Evolutionary conservation across 1,284 basidiomycete genomes (phyloP).

Genomic region (Ganoderma multipileum): DNA sequence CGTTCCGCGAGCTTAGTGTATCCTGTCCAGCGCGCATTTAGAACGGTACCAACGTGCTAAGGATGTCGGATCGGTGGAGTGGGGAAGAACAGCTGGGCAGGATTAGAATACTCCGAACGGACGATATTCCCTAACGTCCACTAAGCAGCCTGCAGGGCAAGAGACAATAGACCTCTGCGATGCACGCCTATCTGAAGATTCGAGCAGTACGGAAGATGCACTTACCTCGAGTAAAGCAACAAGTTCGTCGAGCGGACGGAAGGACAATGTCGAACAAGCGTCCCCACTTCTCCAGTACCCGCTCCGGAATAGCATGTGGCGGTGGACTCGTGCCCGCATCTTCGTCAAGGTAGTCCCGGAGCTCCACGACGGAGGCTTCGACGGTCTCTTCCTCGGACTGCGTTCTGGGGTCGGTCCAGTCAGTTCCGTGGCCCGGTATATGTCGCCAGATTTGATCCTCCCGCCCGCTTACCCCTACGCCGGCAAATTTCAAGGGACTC

Average conservation of each 20-base stretch:
- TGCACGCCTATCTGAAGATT: neutral
- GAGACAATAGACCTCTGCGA: neutral
- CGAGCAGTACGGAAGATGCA: neutral
- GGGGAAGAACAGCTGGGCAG: neutral
- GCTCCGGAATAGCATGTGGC: slow-evolving; percentile 57
- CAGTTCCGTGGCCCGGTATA: slow-evolving; percentile 54
- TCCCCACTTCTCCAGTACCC: slow-evolving; percentile 76
- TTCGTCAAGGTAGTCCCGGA: slow-evolving; percentile 61
- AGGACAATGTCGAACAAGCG: slow-evolving; percentile 78
- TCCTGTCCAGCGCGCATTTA: slow-evolving; percentile 46
- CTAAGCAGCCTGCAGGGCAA: too few species aligned
- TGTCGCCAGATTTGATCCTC: slow-evolving; percentile 49
- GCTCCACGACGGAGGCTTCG: slow-evolving; percentile 32
- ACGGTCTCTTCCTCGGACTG: slow-evolving; percentile 17
- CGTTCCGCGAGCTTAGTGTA: slow-evolving; percentile 80
- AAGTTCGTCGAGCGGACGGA: slow-evolving; percentile 65
- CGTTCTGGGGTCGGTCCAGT: slow-evolving; percentile 51
- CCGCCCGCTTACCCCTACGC: neutral
- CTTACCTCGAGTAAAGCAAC: slow-evolving; percentile 80
- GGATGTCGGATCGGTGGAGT: neutral
- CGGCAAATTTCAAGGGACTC: slow-evolving; percentile 43
- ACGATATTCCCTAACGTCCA: neutral
- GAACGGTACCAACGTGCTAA: neutral
- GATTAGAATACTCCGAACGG: neutral
- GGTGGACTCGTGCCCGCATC: slow-evolving; percentile 28